Base-by-base conservation (phyloP, 306 rosid genomes). In the Rosa persica region DNA sequence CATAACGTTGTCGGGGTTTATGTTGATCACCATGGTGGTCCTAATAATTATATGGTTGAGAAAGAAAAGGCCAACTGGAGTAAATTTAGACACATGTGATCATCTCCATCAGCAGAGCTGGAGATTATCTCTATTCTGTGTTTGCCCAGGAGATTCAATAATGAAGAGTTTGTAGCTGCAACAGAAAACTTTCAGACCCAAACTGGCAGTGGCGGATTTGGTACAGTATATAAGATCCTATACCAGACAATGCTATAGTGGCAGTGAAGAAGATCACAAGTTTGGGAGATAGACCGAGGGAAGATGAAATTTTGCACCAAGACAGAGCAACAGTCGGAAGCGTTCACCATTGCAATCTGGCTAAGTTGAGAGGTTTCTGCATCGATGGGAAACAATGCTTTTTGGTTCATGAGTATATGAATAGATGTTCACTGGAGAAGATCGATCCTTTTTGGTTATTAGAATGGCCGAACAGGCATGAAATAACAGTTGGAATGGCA, bases 401-500 rank as follows among this genome's bases (percentile, higher is more conserved):
- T 42, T 49, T 80, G 44, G 54, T 74, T 25, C 68, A 57, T 42
- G 72, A 80, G 15, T 57, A 52, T 34, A 75, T 80, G 83, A 70
- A 64, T 0, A 55, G 39, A 52, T 76, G 83, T 20, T 80, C 80
- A 20, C 22, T 80, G 64, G 80, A 80, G 40, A 39, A 23, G 30
- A 61, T 44, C 58, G n/a, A n/a, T n/a, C n/a, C 74, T 80, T 36
- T 80, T 80, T 25, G 58, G 73, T 5, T 80, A 44, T 67, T 82
- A 36, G 60, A 73, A 27, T 82, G 79, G 85, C 58, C 39, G 8
- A 72, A 75, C 22, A 73, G 85, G 51, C 47, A 54, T 39, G 49
- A 80, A 55, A 80, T 89, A 69, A 88, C 88, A 12, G 66, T 84
- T 3, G 91, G 93, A 68, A 86, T 72, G 2, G 90, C 93, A 0